These are phyloP conservation scores for Fusarium euwallaceae DNA, from an alignment of 2,329 filamentous ascomycete species.

Conservation along the genomic window DNA sequence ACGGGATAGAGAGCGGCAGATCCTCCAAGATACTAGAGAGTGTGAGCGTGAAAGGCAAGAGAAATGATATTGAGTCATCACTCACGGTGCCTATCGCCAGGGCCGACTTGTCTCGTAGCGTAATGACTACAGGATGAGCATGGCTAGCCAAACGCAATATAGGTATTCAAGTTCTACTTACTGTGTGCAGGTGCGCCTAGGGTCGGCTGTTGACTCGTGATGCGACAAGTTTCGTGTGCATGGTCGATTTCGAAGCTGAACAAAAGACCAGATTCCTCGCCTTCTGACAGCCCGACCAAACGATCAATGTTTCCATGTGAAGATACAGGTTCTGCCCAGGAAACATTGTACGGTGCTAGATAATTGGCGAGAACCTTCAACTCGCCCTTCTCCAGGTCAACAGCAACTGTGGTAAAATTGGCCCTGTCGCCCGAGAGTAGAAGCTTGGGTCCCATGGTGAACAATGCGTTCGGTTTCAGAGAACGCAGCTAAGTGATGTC, in stretches of 20 bases:
- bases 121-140: background rate
- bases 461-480: background rate
- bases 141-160: background rate
- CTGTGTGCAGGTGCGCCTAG: conserved; percentile 10
- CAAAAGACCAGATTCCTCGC: background rate
- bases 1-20: conserved; percentile 7
- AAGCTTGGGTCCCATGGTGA: background rate
- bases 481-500: background rate
- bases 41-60: background rate
- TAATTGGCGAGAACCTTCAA: background rate
- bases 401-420: conserved; percentile 1
- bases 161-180: background rate
- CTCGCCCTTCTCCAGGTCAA: conserved; percentile 3
- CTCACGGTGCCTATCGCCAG: conserved; percentile 1
- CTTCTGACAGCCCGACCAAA: conserved; percentile 5
- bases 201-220: conserved; percentile 3
- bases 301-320: background rate
- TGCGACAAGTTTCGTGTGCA: background rate
- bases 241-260: conserved; percentile 8
- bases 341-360: conserved; percentile 8
- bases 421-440: conserved; percentile 4
- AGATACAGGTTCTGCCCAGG: conserved; percentile 1
- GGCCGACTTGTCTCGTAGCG: background rate
- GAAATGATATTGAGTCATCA: background rate
- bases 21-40: background rate